Conservation (phyloP, 2,329 filamentous ascomycete genomes). For the Plenodomus tracheiphilus region DNA sequence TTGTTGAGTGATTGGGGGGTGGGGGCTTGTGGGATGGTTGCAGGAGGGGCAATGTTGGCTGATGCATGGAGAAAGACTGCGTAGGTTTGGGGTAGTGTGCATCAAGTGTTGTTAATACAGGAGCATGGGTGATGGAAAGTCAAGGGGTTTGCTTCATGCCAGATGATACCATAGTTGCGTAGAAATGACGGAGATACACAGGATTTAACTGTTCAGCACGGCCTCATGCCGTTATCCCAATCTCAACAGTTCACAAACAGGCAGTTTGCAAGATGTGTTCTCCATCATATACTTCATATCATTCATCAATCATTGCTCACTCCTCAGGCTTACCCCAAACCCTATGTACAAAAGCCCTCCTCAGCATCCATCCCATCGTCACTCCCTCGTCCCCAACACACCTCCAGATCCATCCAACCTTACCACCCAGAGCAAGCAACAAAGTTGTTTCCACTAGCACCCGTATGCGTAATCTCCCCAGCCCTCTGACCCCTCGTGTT, state of each 20-base stretch:
- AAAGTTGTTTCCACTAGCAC: slow-evolving; percentile 69
- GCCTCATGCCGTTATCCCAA: too few relatives aligned
- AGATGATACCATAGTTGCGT: not conserved
- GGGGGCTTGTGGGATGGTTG: slow-evolving; percentile 61
- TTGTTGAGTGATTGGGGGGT: slow-evolving; percentile 62
- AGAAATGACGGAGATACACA: too few relatives aligned
- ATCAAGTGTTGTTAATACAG: too few relatives aligned
- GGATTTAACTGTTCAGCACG: too few relatives aligned
- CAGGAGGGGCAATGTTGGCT: slow-evolving; percentile 48
- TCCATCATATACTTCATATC: not conserved
- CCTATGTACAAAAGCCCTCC: not conserved
- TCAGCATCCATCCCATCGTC: not conserved
- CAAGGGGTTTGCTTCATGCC: too few relatives aligned
- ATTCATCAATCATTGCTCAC: not conserved
- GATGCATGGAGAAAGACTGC: slow-evolving; percentile 51
- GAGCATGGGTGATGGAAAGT: too few relatives aligned
- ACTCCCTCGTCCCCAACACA: not conserved
- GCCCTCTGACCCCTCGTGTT: slow-evolving; percentile 60
- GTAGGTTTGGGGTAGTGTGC: slow-evolving; percentile 8
- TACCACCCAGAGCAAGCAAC: slow-evolving; percentile 59
- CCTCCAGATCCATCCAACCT: not conserved
- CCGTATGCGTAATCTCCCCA: slow-evolving; percentile 71
- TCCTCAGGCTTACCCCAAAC: too few relatives aligned
- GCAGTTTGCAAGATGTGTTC: too few relatives aligned
- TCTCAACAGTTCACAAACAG: too few relatives aligned